phyloP scores from a whole-genome alignment of 768 basidiomycete species.

The Artomyces pyxidatus region DNA sequence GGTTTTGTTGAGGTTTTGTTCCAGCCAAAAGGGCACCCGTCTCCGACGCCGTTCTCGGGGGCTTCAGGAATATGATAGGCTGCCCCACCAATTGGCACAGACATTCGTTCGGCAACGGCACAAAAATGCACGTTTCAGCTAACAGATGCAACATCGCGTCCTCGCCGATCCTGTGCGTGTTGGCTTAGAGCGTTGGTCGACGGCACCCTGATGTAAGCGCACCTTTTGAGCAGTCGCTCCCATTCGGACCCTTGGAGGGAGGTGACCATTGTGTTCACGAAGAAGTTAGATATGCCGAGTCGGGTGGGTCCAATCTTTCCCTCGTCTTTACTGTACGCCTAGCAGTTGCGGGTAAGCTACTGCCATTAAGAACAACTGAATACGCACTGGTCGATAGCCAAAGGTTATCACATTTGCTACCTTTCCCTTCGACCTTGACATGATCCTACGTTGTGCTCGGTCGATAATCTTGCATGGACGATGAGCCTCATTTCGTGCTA shows the following conservation, averaged over 20 bases:
- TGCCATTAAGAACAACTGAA: not conserved
- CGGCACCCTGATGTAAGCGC: not conserved
- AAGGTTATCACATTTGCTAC: slow-evolving; percentile 53
- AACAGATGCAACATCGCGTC: slow-evolving; percentile 75
- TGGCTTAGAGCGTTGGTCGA: no score
- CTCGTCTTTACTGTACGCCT: slow-evolving; percentile 17
- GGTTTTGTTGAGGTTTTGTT: no score
- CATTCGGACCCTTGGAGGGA: slow-evolving; percentile 59
- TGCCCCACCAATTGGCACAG: slow-evolving; percentile 76
- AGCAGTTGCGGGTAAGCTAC: not conserved
- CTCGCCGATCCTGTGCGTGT: slow-evolving; percentile 72
- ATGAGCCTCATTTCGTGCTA: not conserved
- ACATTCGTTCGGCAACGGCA: slow-evolving; percentile 75
- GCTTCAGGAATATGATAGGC: slow-evolving; percentile 44
- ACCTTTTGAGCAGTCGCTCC: slow-evolving; percentile 59
- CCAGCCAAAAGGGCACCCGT: no score
- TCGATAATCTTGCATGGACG: slow-evolving; percentile 44
- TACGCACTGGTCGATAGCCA: slow-evolving; percentile 54
- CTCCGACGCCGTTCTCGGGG: slow-evolving; percentile 15
- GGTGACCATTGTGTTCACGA: slow-evolving; percentile 70
- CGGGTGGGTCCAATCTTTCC: slow-evolving; percentile 32
- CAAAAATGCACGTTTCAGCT: slow-evolving; percentile 64
- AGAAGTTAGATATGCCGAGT: slow-evolving; percentile 45
- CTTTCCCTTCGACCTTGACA: slow-evolving; percentile 28
- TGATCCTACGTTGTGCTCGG: slow-evolving; percentile 47